Evolutionary conservation across 2,329 filamentous ascomycete species (phyloP).

Genomic region (Byssothecium circinans): DNA sequence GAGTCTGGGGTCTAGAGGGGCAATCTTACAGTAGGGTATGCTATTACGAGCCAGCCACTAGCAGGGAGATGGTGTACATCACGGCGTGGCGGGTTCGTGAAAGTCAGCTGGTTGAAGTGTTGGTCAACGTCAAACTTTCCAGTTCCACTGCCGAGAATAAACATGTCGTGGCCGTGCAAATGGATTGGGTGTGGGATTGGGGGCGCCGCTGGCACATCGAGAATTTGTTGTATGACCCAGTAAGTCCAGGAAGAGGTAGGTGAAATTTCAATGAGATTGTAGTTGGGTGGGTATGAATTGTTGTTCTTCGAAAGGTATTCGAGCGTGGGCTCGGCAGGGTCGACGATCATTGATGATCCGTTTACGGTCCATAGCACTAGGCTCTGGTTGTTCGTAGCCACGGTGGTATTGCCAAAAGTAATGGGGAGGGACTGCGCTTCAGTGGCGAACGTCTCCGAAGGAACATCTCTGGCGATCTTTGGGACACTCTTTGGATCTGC

Average conservation of each 20-base stretch:
- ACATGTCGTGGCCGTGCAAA: constrained; percentile 33
- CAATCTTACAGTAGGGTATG: constrained; percentile 44
- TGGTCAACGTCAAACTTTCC: constrained; percentile 15
- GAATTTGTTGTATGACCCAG: constrained; percentile 51
- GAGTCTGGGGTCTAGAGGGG: too few relatives aligned
- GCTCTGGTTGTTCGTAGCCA: constrained; percentile 25
- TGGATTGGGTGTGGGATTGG: constrained; percentile 41
- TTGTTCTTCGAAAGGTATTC: constrained; percentile 48
- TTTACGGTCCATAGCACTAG: constrained; percentile 45
- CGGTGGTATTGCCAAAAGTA: constrained; percentile 28
- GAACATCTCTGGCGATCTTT: constrained; percentile 40
- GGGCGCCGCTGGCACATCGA: constrained; percentile 24
- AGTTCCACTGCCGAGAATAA: constrained; percentile 38
- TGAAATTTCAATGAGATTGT: constrained; percentile 48
- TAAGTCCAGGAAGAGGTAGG: constrained; percentile 22
- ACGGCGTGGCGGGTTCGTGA: constrained; percentile 39
- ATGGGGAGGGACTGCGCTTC: constrained; percentile 12
- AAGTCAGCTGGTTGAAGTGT: constrained; percentile 30
- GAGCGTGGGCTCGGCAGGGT: constrained; percentile 54
- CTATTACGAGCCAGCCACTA: constrained; percentile 50
- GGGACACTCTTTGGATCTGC: constrained; percentile 40
- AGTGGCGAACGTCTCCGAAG: constrained; percentile 28
- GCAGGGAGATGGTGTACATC: constrained; percentile 37
- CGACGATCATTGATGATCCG: constrained; percentile 49
- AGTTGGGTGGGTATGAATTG: constrained; percentile 42